These are phyloP conservation scores for Malassezia caprae DNA, from an alignment of 1,284 basidiomycete species.

Conservation along the genomic window DNA sequence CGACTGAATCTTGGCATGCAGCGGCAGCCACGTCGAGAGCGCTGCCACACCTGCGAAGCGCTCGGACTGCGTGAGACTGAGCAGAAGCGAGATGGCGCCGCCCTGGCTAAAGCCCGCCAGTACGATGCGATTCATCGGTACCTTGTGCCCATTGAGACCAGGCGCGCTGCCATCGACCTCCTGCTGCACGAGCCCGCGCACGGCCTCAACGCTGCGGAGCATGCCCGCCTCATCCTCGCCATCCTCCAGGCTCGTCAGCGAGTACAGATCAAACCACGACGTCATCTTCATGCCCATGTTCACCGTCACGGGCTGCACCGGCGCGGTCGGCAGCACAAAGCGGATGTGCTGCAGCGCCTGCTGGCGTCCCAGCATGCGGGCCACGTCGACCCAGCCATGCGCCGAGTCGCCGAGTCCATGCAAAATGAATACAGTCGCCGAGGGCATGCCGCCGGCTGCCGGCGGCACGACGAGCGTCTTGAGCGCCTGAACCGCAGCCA, in stretches of 20 bases:
- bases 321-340: constrained; percentile 46
- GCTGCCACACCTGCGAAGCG: constrained; percentile 36
- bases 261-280: constrained; percentile 39
- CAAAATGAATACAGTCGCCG: constrained; percentile 41
- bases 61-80: constrained; percentile 27
- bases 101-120: constrained; percentile 40
- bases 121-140: constrained; percentile 38
- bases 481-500: constrained; percentile 17
- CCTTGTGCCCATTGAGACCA: constrained; percentile 28
- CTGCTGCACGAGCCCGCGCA: constrained; percentile 36
- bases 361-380: constrained; percentile 39
- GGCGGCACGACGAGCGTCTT: constrained; percentile 42
- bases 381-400: constrained; percentile 43
- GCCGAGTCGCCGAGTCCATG: constrained; percentile 46
- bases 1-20: constrained; percentile 31
- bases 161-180: constrained; percentile 34
- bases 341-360: constrained; percentile 40
- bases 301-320: constrained; percentile 42
- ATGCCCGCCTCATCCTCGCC: constrained; percentile 42
- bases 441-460: constrained; percentile 30
- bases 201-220: constrained; percentile 27
- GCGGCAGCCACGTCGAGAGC: constrained; percentile 43
- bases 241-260: constrained; percentile 36
- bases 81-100: constrained; percentile 38
- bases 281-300: constrained; percentile 48